phyloP scores from a whole-genome alignment of 228 moss, liverwort and hornwort genomes.

The Sphagnum magellanicum region DNA sequence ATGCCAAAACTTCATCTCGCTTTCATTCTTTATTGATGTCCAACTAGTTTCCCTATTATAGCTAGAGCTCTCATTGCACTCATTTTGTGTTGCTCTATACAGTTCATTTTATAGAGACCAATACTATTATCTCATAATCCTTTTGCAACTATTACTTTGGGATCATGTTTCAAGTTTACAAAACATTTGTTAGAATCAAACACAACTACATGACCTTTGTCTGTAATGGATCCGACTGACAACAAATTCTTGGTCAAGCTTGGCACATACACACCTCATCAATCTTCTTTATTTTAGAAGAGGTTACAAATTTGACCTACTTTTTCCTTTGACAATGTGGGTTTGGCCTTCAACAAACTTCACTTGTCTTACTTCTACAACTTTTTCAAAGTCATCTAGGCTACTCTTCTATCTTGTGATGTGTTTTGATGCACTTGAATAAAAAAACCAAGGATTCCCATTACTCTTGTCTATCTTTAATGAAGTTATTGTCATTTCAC shows the following conservation, averaged over 20 bases:
- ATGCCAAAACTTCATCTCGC: no score
- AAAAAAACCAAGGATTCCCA: not conserved
- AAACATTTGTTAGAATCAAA: not conserved
- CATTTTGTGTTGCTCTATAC: no score
- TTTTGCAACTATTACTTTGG: not conserved
- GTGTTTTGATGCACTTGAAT: not conserved
- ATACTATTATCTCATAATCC: not conserved
- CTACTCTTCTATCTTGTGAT: not conserved
- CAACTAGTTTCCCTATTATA: no score
- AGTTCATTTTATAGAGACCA: not conserved
- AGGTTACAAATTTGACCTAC: not conserved
- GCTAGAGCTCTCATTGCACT: no score
- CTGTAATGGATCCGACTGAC: not conserved
- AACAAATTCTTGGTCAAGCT: not conserved
- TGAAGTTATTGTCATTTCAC: not conserved
- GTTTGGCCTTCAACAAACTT: not conserved
- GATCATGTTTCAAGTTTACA: not conserved
- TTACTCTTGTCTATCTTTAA: not conserved
- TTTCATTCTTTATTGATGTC: no score
- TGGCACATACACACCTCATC: slow-evolving; percentile 1
- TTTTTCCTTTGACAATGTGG: not conserved
- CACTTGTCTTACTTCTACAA: not conserved
- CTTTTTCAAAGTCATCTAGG: not conserved
- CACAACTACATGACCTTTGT: not conserved
- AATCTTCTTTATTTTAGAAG: not conserved